A percentile compares a stretch with the other conserved stretches of the same genome.
phyloP scores from a whole-genome alignment of 306 rosid genomes.

The Glycyrrhiza uralensis region DNA sequence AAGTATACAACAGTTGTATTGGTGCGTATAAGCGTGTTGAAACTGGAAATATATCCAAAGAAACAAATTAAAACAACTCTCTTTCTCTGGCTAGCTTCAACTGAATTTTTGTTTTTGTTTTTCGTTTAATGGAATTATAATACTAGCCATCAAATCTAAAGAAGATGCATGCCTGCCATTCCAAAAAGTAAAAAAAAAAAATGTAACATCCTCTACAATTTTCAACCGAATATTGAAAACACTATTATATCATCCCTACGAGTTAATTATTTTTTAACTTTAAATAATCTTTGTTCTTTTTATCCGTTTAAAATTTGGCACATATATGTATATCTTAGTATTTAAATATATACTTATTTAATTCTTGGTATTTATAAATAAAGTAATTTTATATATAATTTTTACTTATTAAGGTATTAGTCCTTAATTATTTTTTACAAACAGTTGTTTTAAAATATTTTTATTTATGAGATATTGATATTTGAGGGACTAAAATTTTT shows the following conservation, averaged over 20 bases:
- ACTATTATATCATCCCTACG: too few relatives aligned
- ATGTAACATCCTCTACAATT: background rate
- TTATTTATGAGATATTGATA: background rate
- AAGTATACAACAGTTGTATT: conserved; percentile 24
- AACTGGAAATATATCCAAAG: background rate
- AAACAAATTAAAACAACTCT: background rate
- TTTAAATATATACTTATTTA: background rate
- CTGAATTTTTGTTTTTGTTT: background rate
- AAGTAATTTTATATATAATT: too few relatives aligned
- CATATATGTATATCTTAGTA: background rate
- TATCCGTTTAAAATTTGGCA: background rate
- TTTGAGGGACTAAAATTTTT: background rate
- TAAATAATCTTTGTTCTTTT: background rate
- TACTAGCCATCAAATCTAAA: background rate
- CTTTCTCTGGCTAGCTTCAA: background rate
- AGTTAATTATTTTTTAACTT: too few relatives aligned
- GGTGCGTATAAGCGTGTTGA: conserved; percentile 43
- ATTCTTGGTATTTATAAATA: too few relatives aligned
- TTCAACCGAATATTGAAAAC: too few relatives aligned
- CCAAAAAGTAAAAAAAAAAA: background rate
- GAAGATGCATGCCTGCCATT: background rate
- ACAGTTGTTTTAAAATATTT: too few relatives aligned
- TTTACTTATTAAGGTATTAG: too few relatives aligned
- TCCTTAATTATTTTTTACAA: too few relatives aligned
- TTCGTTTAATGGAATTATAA: background rate